Evolutionary conservation across 768 basidiomycete species (phyloP), one percentile per base, ranked within the genome.

Genomic region (Termitomyces bulborhizus): DNA sequence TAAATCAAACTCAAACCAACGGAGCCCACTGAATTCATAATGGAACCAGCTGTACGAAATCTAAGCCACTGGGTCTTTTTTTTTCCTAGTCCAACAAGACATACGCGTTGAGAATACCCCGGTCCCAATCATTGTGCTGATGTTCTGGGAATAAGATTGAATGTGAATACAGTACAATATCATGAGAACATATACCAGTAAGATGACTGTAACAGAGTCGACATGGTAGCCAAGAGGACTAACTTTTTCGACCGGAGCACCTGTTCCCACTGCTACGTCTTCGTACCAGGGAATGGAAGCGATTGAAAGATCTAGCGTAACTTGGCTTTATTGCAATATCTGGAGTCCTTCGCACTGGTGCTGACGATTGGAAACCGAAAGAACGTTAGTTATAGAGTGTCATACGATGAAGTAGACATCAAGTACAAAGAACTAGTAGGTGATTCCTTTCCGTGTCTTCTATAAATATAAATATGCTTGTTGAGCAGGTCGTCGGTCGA

Each of bases 121-220:
- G 3, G 71, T 73, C 32, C 73, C 73, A 59, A 73, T 69, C 70
- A 73, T 73, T 53, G 66, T 68, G 51, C 69, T 68, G 42, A 70
- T 57, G 47, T 72, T 72, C 71, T 71, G 49, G 15, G 9, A n/a
- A 27, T 11, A 27, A 11, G 13, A n/a, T n/a, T 50, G 9, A 50
- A 29, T 27, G 26, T n/a, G 6, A 15, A 26, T 31, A 34, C 43
- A 27, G 13, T 13, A 48, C 4, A 54, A 24, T 26, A 37, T 1
- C 18, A 21, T 4, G 16, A 18, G 18, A 11, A 21, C 12, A n/a
- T 11, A 8, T 32, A 60, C 59, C 42, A 60, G 29, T 24, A 62
- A 54, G 18, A 62, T 29, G 37, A 62, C 61, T 1, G 59, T 58
- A 8, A 62, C 11, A 32, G 59, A 66, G 59, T 63, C 68, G 46